Conservation (phyloP, 1,284 basidiomycete species). For the Phylloboletellus chloephorus region DNA sequence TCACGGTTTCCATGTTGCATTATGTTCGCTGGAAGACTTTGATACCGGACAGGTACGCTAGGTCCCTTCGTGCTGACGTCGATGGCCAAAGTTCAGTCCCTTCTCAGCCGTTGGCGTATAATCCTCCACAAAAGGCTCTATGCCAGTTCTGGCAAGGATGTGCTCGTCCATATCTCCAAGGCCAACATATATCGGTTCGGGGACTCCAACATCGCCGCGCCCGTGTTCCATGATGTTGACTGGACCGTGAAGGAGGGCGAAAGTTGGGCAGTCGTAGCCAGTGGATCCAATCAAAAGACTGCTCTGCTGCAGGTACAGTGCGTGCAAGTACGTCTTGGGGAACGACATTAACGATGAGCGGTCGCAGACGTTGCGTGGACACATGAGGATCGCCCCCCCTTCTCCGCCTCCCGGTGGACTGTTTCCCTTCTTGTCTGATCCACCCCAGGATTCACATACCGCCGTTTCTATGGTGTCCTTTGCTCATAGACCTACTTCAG, state of each 20-base stretch:
- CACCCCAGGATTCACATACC: conserved; percentile 42
- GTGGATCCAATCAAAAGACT: conserved; percentile 48
- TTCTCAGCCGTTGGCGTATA: not conserved
- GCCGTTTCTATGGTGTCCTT: conserved; percentile 69
- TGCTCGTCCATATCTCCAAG: conserved; percentile 39
- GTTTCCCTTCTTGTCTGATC: conserved; percentile 60
- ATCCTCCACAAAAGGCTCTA: conserved; percentile 7
- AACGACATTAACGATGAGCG: not conserved
- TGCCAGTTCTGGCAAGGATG: not conserved
- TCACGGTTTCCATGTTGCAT: conserved; percentile 13
- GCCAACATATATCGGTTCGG: conserved; percentile 50
- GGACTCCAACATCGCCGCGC: conserved; percentile 38
- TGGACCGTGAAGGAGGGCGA: conserved; percentile 61
- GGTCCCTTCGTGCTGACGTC: not conserved
- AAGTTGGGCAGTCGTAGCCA: conserved; percentile 69
- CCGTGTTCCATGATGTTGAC: conserved; percentile 48
- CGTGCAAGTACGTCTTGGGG: conserved; percentile 9
- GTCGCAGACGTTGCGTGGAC: conserved; percentile 59
- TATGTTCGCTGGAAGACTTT: conserved; percentile 2
- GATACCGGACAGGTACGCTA: conserved; percentile 3
- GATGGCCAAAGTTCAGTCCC: not conserved
- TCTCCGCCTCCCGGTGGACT: conserved; percentile 59
- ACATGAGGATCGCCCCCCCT: conserved; percentile 59
- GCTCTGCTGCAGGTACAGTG: conserved; percentile 53
- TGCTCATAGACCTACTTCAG: conserved; percentile 52